Percentiles rank a stretch among this genome's conserved stretches.
phyloP scores from a whole-genome alignment of 805 yeast genomes.

The Teunomyces stri region DNA sequence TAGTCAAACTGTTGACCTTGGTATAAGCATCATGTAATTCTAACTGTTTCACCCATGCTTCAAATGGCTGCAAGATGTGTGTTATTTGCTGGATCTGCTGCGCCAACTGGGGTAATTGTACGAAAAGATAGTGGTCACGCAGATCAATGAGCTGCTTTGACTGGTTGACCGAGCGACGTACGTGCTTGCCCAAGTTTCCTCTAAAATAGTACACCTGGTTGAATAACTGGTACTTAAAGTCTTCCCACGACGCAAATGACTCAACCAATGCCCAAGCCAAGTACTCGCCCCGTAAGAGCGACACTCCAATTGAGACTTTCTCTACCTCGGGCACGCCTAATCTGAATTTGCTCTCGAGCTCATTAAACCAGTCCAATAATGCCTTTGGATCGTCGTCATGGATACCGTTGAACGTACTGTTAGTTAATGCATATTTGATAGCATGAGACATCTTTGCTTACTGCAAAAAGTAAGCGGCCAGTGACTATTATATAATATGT shows the following conservation, averaged over 20 bases:
- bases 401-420: neutral
- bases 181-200: slow-evolving; percentile 1
- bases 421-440: neutral
- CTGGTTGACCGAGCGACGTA: neutral
- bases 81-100: neutral
- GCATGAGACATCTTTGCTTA: neutral
- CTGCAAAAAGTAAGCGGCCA: too few species aligned
- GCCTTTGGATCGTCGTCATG: neutral
- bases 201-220: slow-evolving; percentile 1
- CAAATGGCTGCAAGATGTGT: neutral
- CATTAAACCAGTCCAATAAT: neutral
- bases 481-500: too few species aligned
- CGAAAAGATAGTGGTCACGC: neutral
- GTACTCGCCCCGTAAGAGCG: neutral
- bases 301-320: neutral
- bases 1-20: neutral
- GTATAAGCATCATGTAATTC: neutral
- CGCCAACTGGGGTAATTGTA: neutral
- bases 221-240: neutral
- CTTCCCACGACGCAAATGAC: neutral
- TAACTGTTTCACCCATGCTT: neutral
- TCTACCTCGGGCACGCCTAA: neutral
- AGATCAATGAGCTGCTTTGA: neutral
- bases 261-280: neutral
- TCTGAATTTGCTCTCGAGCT: neutral